Base-by-base conservation (phyloP, 116 monocot genomes). In the Zostera marina region DNA sequence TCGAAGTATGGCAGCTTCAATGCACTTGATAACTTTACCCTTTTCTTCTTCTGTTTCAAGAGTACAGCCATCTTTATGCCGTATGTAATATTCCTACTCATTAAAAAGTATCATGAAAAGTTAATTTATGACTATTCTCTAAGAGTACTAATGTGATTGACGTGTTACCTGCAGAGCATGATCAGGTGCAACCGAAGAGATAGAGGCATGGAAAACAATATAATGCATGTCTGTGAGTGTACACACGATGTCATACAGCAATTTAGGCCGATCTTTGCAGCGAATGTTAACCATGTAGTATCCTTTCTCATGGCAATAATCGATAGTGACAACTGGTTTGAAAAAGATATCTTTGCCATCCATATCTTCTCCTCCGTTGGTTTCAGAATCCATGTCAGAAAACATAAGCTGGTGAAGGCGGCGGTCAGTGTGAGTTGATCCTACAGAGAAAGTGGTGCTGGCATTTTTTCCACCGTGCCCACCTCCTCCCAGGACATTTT, bases 371-470 rank as follows among this genome's bases (percentile, higher is more conserved):
- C 62, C 68, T 4, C n/a, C 63, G 42, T 45, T 63, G 41, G 22
- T 48, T 54, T 76, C 83, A 68, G 72, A 77, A 53, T 93, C 88
- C 65, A 68, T 74, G 42, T 93, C 83, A 12, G 81, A 78, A 56
- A 71, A 78, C 93, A 93, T 87, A 21, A 93, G 65, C 52, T 93
- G 93, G 68, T 93, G 93, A 9, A 93, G 79, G 12, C 93, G 75
- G 14, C 93, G 81, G 55, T 83, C 93, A 41, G 81, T 79, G 59
- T 87, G 83, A 14, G 84, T 77, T 5, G 72, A 71, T 2, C 78
- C 76, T 23, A 74, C 44, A 20, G 77, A 68, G 65, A 93, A 74
- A 53, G 47, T 84, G 16, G 84, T 79, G 47, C 59, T 47, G 10
- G 78, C 74, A 17, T 68, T 72, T 53, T 66, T 72, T 39, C 55